These are phyloP conservation scores for Boeremia lycopersici DNA, from an alignment of 2,329 filamentous ascomycete species.

Conservation along the genomic window DNA sequence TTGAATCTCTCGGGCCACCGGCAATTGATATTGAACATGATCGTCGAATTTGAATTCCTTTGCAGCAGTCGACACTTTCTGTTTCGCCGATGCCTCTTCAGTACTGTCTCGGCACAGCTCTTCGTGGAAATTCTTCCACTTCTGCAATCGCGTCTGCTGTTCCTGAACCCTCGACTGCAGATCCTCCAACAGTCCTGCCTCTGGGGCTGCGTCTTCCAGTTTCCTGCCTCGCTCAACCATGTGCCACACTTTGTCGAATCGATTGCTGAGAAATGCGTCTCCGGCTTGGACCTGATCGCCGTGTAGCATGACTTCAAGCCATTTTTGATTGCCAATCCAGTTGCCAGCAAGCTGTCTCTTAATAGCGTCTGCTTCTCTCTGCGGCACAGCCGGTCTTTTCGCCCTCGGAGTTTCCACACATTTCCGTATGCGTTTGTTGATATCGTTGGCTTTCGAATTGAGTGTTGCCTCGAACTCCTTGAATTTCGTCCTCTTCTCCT, in stretches of 20 bases:
- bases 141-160: slow-evolving; percentile 71
- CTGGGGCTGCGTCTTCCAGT: slow-evolving; percentile 60
- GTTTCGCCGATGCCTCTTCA: neutral
- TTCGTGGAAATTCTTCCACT: slow-evolving; percentile 73
- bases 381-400: slow-evolving; percentile 37
- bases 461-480: slow-evolving; percentile 69
- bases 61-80: slow-evolving; percentile 5
- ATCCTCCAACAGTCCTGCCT: slow-evolving; percentile 68
- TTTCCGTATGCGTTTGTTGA: slow-evolving; percentile 60
- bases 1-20: slow-evolving; percentile 17
- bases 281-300: slow-evolving; percentile 64
- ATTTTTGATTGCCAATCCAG: slow-evolving; percentile 78
- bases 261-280: slow-evolving; percentile 68
- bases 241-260: slow-evolving; percentile 75
- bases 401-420: slow-evolving; percentile 34
- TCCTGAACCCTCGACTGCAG: slow-evolving; percentile 70
- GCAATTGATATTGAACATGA: slow-evolving; percentile 41
- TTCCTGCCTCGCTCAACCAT: slow-evolving; percentile 66
- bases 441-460: slow-evolving; percentile 64
- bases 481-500: slow-evolving; percentile 64
- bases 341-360: slow-evolving; percentile 70
- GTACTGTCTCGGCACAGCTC: slow-evolving; percentile 32
- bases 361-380: slow-evolving; percentile 48
- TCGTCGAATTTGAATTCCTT: slow-evolving; percentile 40
- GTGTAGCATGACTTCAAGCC: slow-evolving; percentile 73